These are phyloP conservation scores for Didymella pinodella DNA, from an alignment of 2,329 filamentous ascomycete species.

Conservation along the genomic window DNA sequence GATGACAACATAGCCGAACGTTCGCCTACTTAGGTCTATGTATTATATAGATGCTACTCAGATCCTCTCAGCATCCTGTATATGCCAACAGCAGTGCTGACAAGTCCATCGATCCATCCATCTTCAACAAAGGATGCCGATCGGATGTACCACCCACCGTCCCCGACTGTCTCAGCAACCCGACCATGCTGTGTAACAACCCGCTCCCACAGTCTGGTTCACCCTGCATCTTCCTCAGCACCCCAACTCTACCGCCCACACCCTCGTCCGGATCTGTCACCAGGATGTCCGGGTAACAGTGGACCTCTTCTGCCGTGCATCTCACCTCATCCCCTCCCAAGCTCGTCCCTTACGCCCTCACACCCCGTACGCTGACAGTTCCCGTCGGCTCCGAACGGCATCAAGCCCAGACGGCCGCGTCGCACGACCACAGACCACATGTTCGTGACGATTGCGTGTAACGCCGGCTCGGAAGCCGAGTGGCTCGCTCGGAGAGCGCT, in stretches of 20 bases:
- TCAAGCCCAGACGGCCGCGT: conserved; percentile 6
- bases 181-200: neutral
- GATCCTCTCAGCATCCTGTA: neutral
- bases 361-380: neutral
- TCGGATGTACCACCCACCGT: neutral
- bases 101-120: neutral
- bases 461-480: conserved; percentile 18
- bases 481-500: conserved; percentile 7
- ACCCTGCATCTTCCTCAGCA: neutral
- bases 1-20: neutral
- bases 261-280: conserved; percentile 23
- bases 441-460: conserved; percentile 22
- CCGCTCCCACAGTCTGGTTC: neutral
- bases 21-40: neutral
- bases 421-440: conserved; percentile 31
- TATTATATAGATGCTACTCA: neutral
- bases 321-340: conserved; percentile 1
- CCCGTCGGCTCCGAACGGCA: neutral
- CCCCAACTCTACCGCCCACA: neutral
- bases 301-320: conserved; percentile 11
- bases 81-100: neutral
- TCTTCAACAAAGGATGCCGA: neutral
- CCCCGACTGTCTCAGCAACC: neutral
- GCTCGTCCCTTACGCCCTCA: neutral
- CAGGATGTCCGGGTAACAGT: conserved; percentile 11